Conservation (phyloP, 805 yeast species). For the Starmerella apicola region DNA sequence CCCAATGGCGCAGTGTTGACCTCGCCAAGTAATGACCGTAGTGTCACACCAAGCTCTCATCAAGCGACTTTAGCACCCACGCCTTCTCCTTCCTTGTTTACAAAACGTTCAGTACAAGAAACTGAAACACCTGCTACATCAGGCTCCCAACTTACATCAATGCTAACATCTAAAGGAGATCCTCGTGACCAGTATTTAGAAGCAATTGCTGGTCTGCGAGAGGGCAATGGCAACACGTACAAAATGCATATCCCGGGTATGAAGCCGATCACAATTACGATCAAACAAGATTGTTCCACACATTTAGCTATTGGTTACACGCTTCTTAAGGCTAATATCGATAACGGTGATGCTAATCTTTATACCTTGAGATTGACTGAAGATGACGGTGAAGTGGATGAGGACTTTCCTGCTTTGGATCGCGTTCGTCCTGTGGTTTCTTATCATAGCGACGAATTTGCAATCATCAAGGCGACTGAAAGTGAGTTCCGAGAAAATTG, state of each 20-base stretch:
- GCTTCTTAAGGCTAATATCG: slow-evolving; percentile 26
- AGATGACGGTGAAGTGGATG: slow-evolving; percentile 87
- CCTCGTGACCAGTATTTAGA: slow-evolving; percentile 21
- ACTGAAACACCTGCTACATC: neutral
- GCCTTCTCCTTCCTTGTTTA: too few relatives aligned
- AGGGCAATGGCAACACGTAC: slow-evolving; percentile 14
- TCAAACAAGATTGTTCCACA: slow-evolving; percentile 33
- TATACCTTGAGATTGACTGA: slow-evolving; percentile 78
- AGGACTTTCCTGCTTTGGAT: slow-evolving; percentile 76
- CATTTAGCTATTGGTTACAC: slow-evolving; percentile 46
- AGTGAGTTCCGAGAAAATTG: slow-evolving; percentile 27
- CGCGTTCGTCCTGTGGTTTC: slow-evolving; percentile 52
- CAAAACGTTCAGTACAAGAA: too few relatives aligned
- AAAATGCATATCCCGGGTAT: slow-evolving; percentile 28
- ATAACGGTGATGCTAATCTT: slow-evolving; percentile 41
- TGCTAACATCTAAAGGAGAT: slow-evolving; percentile 10
- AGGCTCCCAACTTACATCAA: slow-evolving; percentile 12
- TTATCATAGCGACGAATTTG: slow-evolving; percentile 73
- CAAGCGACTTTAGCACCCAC: too few relatives aligned
- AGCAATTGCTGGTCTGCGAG: slow-evolving; percentile 13
- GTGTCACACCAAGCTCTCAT: too few relatives aligned
- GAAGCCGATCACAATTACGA: slow-evolving; percentile 26
- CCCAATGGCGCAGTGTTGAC: too few relatives aligned
- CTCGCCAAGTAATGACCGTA: too few relatives aligned
- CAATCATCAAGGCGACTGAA: slow-evolving; percentile 46